Evolutionary conservation across 129 eudicot genomes (phyloP).

Genomic region (Oenanthe sinensis): DNA sequence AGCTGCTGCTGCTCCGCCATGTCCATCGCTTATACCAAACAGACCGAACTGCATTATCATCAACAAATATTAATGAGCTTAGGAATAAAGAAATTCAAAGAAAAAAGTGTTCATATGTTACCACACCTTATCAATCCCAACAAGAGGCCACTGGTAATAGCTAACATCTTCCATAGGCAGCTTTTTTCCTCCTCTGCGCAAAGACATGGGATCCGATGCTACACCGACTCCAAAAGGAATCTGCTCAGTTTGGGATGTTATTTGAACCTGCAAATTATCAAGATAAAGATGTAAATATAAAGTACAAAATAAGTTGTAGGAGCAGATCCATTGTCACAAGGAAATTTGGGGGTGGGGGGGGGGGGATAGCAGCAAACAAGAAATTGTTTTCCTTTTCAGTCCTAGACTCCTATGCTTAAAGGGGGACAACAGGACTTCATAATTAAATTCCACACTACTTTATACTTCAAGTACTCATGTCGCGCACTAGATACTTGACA

Average conservation of each 20-base stretch:
- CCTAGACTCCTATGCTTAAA: too few relatives aligned
- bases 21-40: slow-evolving; percentile 93
- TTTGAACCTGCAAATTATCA: slow-evolving; percentile 52
- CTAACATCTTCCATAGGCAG: slow-evolving; percentile 94
- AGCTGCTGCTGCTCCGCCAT: slow-evolving; percentile 96
- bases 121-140: slow-evolving; percentile 71
- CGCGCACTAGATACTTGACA: neutral
- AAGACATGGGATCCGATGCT: slow-evolving; percentile 87
- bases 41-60: slow-evolving; percentile 65
- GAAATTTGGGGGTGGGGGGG: neutral
- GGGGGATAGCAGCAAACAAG: neutral
- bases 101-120: slow-evolving; percentile 3
- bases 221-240: slow-evolving; percentile 77
- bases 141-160: slow-evolving; percentile 81
- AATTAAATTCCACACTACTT: neutral
- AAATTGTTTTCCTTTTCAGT: too few relatives aligned
- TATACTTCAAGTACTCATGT: neutral
- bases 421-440: too few relatives aligned
- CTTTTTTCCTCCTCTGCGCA: slow-evolving; percentile 90
- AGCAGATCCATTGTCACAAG: neutral
- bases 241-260: slow-evolving; percentile 41
- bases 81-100: neutral
- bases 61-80: neutral
- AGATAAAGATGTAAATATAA: neutral
- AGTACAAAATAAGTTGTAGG: neutral